Base-by-base conservation (phyloP, 2,329 filamentous ascomycete genomes). In the Corinectria fuckeliana region DNA sequence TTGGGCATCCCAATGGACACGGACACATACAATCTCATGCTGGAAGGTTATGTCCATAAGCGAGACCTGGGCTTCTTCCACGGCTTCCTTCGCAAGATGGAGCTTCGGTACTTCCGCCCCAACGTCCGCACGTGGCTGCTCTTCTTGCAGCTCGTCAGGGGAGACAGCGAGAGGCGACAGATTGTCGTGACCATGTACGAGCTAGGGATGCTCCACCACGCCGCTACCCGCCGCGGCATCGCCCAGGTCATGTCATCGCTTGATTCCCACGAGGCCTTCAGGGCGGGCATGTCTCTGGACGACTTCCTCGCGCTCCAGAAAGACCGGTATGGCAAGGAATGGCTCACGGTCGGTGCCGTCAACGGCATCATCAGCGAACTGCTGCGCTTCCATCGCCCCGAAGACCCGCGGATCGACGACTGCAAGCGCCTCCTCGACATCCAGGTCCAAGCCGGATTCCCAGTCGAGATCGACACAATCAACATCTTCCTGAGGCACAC, bases 71-170 rank as follows among this genome's bases (percentile, higher is more conserved):
- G 60, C 23, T 77, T 76, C 61, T 85, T 84, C 66, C 69, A 77
- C 56, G 63, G 63, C 3, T 71, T 76, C 1, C 65, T 84, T 14
- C 63, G 69, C 14, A 71, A 75, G 57, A 84, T 85, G 82, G 59
- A 72, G 21, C 52, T 62, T 6, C 71, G 73, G 11, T 77, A 74
- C 47, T 74, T 77, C 42, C 60, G 64, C 25, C 80, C 82, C 4
- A 78, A 82, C 47, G 68, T 78, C 3, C 69, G 71, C 14, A 84
- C 82, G 0, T 85, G 82, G 82, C 63, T 80, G 3, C 72, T 80
- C 4, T 81, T 84, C 58, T 71, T 85, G 16, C 71, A 74, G n/a
- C 74, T 85, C 42, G 83, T 90, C 57, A 83, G 85, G 71, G 83
- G 82, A 10, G 86, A 88, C 68, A 81, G 85, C n/a, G 78, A 81